Base-by-base conservation (phyloP, 2,329 filamentous ascomycete species). In the Aspergillus melleus region DNA sequence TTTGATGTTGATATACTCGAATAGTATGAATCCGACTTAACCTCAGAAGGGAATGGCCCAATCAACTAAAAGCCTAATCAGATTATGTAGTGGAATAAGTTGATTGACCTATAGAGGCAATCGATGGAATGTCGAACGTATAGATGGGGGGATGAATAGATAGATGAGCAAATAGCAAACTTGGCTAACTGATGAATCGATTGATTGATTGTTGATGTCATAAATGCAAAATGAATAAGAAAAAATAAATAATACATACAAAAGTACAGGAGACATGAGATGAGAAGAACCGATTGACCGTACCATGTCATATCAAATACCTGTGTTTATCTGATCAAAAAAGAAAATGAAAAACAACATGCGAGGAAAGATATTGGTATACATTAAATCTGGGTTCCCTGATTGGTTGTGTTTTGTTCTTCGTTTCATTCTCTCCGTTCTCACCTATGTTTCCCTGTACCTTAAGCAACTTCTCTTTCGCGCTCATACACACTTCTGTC, bases 261-360 rank as follows among this genome's bases (percentile, higher is more conserved):
- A 8, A 42, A 42, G 16, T 42, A 42, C 36, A 42, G 26, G 16
- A 42, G 14, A 42, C 36, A 42, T 8, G 16, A 42, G 14, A 42
- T n/a, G 36, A 29, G 26, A 29, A 8, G 26, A 29, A 42, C 36
- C 36, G 6, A 42, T 14, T 42, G 6, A 42, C 36, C 36, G 55
- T 58, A 42, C 36, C 16, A 58, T 58, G 9, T 2, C 8, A 29
- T 29, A 9, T 29, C 26, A 29, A 9, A 29, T 29, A 47, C 52
- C 63, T 67, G 67, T 66, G 32, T 56, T 50, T 59, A 49, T 55
- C 58, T 61, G 39, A 50, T 54, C 54, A 55, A 54, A 26, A 19
- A 52, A 4, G 4, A 29, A 9, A 2, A 29, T n/a, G 8, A 29
- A 29, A 29, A 29, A 8, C 2, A 56, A 56, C 49, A 56, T 30